Evolutionary conservation across 371 early-diverging fungal species (phyloP), one percentile per base, ranked within the genome.

Genomic region (Mucor racemosus): DNA sequence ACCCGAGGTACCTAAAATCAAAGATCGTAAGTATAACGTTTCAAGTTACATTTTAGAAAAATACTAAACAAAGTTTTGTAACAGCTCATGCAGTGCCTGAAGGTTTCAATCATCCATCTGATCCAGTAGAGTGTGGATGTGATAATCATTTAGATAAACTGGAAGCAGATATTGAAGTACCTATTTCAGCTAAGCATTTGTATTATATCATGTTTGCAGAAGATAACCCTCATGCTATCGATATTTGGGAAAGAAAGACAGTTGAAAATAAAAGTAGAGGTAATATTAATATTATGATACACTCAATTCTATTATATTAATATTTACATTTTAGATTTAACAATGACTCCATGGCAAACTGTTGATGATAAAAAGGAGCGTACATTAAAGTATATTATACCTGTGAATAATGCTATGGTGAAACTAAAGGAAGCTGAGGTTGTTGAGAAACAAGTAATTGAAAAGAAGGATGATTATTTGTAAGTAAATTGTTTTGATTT

Each of bases 61-160:
- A 26, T 21, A 13, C 53, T 53, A 10, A 53, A 9, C 13, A 2
- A 6, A 9, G 26, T 13, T 17, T 48, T 5, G 5, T 17, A 15
- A 26, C 55, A 71, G 71, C 39, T 19, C 73, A 79, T 56, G 75
- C 69, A n/a, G 59, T 77, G 21, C 85, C 84, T 33, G 61, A 80
- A 4, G 66, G 69, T 7, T 69, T 88, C 11, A 76, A 84, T 11
- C 58, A 50, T 7, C 92, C 91, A 0, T 58, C 80, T 9, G 77
- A 73, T 0, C 86, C 86, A 8, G 76, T 81, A 1, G 53, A 65
- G 7, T 92, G 92, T 61, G 85, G 80, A 11, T 92, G 92, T 70
- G 79, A 84, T 46, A 86, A 85, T 33, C 92, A 92, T 69, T 68
- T 86, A 26, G 92, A 92, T 53, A 86, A 86, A 62, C 54, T 80